Evolutionary conservation across 2,329 filamentous ascomycete species (phyloP).

Genomic region (Biscogniauxia sp.): DNA sequence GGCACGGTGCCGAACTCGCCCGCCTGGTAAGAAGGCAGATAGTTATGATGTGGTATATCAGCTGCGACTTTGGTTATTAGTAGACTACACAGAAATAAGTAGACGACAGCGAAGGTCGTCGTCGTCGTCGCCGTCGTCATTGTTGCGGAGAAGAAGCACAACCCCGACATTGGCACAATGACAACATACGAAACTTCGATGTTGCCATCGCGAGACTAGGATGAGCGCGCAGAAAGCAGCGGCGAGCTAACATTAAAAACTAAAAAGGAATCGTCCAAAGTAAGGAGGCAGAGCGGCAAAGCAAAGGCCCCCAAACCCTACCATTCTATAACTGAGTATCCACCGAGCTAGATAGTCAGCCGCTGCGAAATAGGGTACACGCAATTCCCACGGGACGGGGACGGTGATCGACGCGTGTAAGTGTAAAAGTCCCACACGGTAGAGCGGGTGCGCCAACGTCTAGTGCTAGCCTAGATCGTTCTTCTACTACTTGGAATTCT

Average conservation of each 20-base stretch:
- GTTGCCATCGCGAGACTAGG: not conserved
- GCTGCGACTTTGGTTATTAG: not conserved
- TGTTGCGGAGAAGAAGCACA: not conserved
- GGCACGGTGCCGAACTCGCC: conserved; percentile 7
- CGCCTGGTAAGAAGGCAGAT: conserved; percentile 8
- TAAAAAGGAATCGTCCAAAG: not conserved
- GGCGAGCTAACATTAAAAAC: not conserved
- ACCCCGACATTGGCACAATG: not conserved
- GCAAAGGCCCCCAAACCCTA: not conserved
- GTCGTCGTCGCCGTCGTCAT: too few species aligned
- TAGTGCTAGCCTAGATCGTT: not conserved
- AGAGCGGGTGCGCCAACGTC: not conserved
- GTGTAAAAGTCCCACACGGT: not conserved
- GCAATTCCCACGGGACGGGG: not conserved
- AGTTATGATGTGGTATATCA: conserved; percentile 5
- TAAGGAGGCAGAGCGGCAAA: too few species aligned
- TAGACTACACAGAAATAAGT: not conserved
- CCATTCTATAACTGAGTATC: not conserved
- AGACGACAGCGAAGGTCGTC: not conserved
- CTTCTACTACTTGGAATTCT: not conserved
- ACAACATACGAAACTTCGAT: not conserved
- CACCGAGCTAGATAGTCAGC: not conserved
- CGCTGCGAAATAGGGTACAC: not conserved
- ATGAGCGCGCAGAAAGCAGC: not conserved
- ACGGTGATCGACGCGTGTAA: not conserved